phyloP scores from a whole-genome alignment of 2,329 filamentous ascomycete genomes.

The Trichoderma sp. region DNA sequence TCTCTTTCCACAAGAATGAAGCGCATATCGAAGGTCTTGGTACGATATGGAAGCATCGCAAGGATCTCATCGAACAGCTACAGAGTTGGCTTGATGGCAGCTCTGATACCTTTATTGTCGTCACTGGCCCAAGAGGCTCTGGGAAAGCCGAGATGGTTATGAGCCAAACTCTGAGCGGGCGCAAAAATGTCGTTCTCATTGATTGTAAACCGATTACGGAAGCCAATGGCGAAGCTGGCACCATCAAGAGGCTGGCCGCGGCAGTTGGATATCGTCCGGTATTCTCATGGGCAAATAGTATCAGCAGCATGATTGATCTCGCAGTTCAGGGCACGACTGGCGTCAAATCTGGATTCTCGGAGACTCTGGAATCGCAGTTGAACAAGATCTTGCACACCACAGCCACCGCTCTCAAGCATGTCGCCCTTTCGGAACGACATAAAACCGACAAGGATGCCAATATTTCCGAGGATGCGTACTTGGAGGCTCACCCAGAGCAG shows the following conservation, averaged over 20 bases:
- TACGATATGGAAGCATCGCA: slow-evolving; percentile 85
- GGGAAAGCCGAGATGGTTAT: slow-evolving; percentile 88
- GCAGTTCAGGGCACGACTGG: slow-evolving; percentile 93
- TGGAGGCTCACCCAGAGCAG: slow-evolving; percentile 84
- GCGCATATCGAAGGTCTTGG: slow-evolving; percentile 69
- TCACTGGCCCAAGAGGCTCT: slow-evolving; percentile 88
- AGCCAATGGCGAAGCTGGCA: slow-evolving; percentile 81
- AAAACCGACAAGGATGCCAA: slow-evolving; percentile 73
- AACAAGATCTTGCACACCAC: slow-evolving; percentile 88
- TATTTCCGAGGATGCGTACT: slow-evolving; percentile 79
- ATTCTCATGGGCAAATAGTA: slow-evolving; percentile 94
- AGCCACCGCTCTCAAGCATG: slow-evolving; percentile 72
- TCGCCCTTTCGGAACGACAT: slow-evolving; percentile 68
- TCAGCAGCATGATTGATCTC: slow-evolving; percentile 89
- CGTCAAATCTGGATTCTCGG: slow-evolving; percentile 90
- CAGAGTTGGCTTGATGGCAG: slow-evolving; percentile 86
- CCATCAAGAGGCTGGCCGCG: slow-evolving; percentile 76
- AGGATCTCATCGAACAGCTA: slow-evolving; percentile 77
- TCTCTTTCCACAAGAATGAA: slow-evolving; percentile 61
- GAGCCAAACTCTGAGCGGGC: slow-evolving; percentile 76
- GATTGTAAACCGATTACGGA: slow-evolving; percentile 95
- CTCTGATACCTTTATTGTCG: slow-evolving; percentile 87
- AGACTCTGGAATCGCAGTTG: slow-evolving; percentile 86
- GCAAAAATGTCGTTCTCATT: slow-evolving; percentile 77
- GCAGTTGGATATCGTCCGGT: slow-evolving; percentile 90